Evolutionary conservation across 164 flowering plant genomes (phyloP), one percentile per base, ranked within the genome.

Genomic region (Pachysandra terminalis): DNA sequence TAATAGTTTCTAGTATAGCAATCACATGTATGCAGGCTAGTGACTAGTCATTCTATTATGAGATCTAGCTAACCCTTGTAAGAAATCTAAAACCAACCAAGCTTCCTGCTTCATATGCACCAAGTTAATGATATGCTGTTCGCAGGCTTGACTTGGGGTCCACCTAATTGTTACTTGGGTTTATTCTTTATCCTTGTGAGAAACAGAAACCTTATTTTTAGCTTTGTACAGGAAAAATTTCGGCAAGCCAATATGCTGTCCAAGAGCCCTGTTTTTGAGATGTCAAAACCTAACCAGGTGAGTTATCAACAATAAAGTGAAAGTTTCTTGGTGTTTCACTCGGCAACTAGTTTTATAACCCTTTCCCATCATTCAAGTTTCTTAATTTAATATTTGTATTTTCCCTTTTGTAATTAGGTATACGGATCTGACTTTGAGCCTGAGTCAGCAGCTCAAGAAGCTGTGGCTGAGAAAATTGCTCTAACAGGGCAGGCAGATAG

Each of bases 201-300:
- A 15, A 56, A 35, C 35, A 55, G 3, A 32, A 19, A 4, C 19
- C 54, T 60, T 3, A 25, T 37, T 15, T 60, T 59, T 22, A 26
- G 54, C 12, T 55, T 32, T 68, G 51, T 63, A 16, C 48, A 71
- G 74, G 86, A 81, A 75, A 35, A 75, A 72, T 49, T 59, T 55
- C 77, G 69, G 59, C 79, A 79, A 58, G 48, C 74, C 26, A 56
- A 59, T 41, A 69, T 73, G 79, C 66, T 26, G 48, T 45, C 64
- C 35, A 75, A 66, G 68, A 69, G 70, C 52, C 76, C 75, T 25
- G 71, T 58, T 56, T 28, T 22, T 59, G 67, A 72, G 41, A 72
- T 69, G 40, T 64, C 61, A 61, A 74, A 75, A 65, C 59, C 66
- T 23, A 55, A 60, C 66, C 71, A 71, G 81, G 86, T 81, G 16